Conservation (phyloP, 2,329 filamentous ascomycete species). For the Pseudogymnoascus sp. region DNA sequence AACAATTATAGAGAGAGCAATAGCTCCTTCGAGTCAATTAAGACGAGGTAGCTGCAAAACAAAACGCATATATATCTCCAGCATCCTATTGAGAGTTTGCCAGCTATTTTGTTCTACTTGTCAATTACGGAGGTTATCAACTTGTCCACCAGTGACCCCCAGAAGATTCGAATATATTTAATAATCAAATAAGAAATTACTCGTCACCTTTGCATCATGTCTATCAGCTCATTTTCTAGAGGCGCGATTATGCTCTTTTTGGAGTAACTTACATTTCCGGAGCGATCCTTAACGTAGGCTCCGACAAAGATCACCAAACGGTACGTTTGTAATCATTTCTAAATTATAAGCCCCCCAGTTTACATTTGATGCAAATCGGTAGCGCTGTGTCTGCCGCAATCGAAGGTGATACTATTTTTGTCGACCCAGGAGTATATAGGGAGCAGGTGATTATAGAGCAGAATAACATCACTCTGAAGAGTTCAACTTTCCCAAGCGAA, state of each 20-base stretch:
- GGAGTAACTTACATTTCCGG: not conserved
- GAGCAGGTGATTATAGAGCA: constrained; percentile 45
- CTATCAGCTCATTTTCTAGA: not conserved
- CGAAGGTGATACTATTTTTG: constrained; percentile 37
- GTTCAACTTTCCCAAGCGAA: constrained; percentile 34
- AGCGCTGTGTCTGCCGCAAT: constrained; percentile 15
- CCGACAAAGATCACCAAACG: constrained; percentile 14
- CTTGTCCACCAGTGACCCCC: not conserved
- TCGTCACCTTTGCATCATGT: not conserved
- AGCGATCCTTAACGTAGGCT: constrained; percentile 17
- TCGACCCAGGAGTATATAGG: constrained; percentile 43
- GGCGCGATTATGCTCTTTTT: not conserved
- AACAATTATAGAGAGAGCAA: not conserved
- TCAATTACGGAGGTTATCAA: not conserved
- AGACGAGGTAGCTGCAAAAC: not conserved
- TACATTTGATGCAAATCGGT: constrained; percentile 14
- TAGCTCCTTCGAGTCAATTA: not conserved
- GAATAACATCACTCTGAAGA: constrained; percentile 39
- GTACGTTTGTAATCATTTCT: constrained; percentile 1
- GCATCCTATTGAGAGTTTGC: not conserved
- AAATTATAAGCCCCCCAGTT: not conserved
- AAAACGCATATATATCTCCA: not conserved
- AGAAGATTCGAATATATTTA: too few species aligned
- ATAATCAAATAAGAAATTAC: not conserved
- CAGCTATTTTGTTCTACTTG: not conserved